Conservation (phyloP, 139 green algal genomes). For the Volvox africanus region DNA sequence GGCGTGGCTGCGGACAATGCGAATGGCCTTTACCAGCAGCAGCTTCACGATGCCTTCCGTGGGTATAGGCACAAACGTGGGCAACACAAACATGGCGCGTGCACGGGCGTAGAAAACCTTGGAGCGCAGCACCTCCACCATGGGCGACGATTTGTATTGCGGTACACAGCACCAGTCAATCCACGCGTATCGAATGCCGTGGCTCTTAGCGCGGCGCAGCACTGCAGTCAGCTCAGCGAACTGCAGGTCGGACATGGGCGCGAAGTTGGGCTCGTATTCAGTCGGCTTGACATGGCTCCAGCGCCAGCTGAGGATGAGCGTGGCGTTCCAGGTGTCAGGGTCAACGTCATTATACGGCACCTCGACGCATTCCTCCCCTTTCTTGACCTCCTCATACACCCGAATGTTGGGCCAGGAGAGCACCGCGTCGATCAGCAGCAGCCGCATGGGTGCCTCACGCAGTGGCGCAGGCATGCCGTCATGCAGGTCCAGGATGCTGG, state of each 20-base stretch:
- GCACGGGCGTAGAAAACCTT: slow-evolving; percentile 18
- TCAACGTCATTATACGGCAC: neutral
- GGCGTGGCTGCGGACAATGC: neutral
- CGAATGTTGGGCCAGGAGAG: neutral
- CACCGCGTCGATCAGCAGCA: slow-evolving; percentile 12
- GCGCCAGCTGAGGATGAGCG: slow-evolving; percentile 18
- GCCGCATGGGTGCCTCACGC: slow-evolving; percentile 13
- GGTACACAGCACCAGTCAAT: slow-evolving; percentile 46
- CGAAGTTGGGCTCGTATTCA: neutral
- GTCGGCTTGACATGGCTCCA: slow-evolving; percentile 1
- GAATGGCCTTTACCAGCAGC: neutral
- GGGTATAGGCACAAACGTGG: slow-evolving; percentile 17
- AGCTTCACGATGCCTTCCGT: neutral
- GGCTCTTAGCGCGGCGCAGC: neutral
- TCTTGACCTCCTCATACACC: slow-evolving; percentile 34
- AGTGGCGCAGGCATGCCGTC: slow-evolving; percentile 3
- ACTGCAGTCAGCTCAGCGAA: neutral
- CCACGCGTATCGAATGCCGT: neutral
- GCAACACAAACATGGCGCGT: slow-evolving; percentile 4
- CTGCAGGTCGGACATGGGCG: slow-evolving; percentile 22
- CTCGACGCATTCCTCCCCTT: neutral
- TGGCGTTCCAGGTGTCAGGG: neutral
- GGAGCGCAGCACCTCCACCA: slow-evolving; percentile 37
- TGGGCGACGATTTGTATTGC: slow-evolving; percentile 1
- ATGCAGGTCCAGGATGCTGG: slow-evolving; percentile 25